A percentile compares a stretch with the other conserved stretches of the same genome.
Conservation (phyloP, 352 stramenopile species). For the Globisporangium paddicum region DNA sequence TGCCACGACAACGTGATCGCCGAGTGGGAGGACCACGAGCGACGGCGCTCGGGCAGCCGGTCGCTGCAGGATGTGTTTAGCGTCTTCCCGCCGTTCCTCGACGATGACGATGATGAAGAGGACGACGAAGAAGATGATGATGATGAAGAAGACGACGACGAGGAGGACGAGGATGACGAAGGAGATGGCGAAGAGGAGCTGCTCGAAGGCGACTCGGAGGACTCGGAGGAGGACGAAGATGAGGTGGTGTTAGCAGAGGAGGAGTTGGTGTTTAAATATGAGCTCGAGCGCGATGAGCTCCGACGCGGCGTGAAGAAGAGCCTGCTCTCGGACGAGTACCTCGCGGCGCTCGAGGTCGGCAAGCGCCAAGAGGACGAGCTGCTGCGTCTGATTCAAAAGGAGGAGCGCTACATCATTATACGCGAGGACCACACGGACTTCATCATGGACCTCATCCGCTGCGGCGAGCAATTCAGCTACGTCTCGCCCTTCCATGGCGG, state of each 20-base stretch:
- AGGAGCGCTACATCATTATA: conserved; percentile 84
- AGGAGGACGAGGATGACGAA: conserved; percentile 38
- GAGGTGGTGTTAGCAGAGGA: conserved; percentile 49
- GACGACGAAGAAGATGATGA: conserved; percentile 56
- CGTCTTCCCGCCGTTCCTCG: conserved; percentile 69
- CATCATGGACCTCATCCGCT: conserved; percentile 78
- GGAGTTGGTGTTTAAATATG: conserved; percentile 72
- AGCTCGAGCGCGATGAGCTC: conserved; percentile 46
- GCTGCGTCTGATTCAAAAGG: conserved; percentile 69
- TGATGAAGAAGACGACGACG: conserved; percentile 49
- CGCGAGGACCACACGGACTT: conserved; percentile 75
- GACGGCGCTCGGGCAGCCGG: conserved; percentile 52
- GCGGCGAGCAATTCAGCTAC: conserved; percentile 73
- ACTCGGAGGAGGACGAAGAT: conserved; percentile 31
- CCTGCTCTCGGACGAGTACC: conserved; percentile 58
- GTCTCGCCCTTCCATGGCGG: conserved; percentile 36
- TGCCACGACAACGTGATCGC: conserved; percentile 81
- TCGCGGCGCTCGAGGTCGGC: conserved; percentile 55
- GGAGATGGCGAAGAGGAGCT: conserved; percentile 25
- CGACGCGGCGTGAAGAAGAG: conserved; percentile 20
- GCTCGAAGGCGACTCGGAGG: conserved; percentile 40
- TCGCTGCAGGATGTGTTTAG: conserved; percentile 74
- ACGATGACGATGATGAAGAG: conserved; percentile 61
- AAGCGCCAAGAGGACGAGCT: conserved; percentile 68
- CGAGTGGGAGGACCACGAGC: conserved; percentile 78